These are phyloP conservation scores for Alternaria rosae DNA, from an alignment of 2,329 filamentous ascomycete species.

Conservation along the genomic window DNA sequence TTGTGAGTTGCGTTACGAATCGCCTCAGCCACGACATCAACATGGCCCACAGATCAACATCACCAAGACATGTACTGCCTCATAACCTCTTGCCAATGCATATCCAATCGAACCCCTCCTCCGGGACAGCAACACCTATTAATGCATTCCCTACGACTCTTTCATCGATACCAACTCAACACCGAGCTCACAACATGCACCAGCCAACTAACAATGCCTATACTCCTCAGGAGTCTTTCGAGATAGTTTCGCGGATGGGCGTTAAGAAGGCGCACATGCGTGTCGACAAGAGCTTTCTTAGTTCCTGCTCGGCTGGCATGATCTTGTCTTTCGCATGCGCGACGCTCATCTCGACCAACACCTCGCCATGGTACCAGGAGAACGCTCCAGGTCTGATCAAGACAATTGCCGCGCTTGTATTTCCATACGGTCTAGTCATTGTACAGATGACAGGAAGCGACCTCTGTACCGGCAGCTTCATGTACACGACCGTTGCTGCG, in stretches of 20 bases:
- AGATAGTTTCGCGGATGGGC: conserved; percentile 60
- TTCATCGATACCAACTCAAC: not conserved
- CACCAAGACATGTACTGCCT: conserved; percentile 2
- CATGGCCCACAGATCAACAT: conserved; percentile 4
- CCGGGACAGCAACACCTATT: conserved; percentile 2
- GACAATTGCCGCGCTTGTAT: conserved; percentile 42
- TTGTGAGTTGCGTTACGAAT: not conserved
- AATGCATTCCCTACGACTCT: not conserved
- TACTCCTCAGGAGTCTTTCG: conserved; percentile 59
- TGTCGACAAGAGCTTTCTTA: conserved; percentile 60
- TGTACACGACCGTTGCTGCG: conserved; percentile 28
- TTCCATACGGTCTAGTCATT: conserved; percentile 45
- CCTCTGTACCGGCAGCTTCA: conserved; percentile 39
- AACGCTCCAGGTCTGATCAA: conserved; percentile 37
- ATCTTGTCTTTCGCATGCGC: conserved; percentile 58
- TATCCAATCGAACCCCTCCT: conserved; percentile 1
- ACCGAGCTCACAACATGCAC: not conserved
- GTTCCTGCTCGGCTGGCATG: conserved; percentile 60
- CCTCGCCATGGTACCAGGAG: conserved; percentile 19
- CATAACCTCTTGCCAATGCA: not conserved
- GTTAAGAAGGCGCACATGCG: conserved; percentile 62
- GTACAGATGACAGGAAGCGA: conserved; percentile 46
- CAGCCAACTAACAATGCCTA: conserved; percentile 46
- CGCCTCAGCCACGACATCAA: not conserved
- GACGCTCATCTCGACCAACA: conserved; percentile 17